A percentile compares a stretch with the other conserved stretches of the same genome.
Evolutionary conservation across 805 yeast species (phyloP).

Genomic region (Lipomyces yamanashiensis): DNA sequence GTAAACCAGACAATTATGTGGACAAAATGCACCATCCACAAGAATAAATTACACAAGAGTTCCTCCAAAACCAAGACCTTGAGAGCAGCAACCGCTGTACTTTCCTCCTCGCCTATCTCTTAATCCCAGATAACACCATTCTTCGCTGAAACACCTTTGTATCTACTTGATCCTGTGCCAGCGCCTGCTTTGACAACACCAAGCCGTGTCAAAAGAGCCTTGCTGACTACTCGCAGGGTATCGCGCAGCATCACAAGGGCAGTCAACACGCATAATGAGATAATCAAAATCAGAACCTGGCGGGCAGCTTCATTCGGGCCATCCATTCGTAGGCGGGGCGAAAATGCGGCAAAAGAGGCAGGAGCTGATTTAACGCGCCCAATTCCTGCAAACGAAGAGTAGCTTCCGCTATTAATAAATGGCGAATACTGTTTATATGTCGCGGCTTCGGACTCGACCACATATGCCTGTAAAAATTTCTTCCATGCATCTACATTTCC

Average conservation of each 20-base stretch:
- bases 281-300: conserved; percentile 9
- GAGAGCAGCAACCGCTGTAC: neutral
- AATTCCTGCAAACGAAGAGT: neutral
- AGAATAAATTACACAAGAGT: too few relatives aligned
- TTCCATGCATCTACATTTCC: conserved; percentile 2
- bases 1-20: neutral
- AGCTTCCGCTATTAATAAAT: conserved; percentile 6
- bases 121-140: conserved; percentile 16
- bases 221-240: conserved; percentile 11
- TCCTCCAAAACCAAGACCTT: too few relatives aligned
- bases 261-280: neutral
- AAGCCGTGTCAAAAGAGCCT: conserved; percentile 1
- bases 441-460: neutral
- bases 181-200: neutral
- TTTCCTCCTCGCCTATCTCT: neutral
- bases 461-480: neutral
- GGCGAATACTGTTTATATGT: conserved; percentile 4
- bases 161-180: neutral
- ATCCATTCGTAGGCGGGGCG: neutral
- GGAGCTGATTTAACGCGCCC: neutral
- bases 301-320: neutral
- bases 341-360: neutral
- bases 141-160: conserved; percentile 18
- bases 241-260: conserved; percentile 19
- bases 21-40: neutral